phyloP scores from a whole-genome alignment of 768 basidiomycete species.

The Pleurotus tuoliensis region DNA sequence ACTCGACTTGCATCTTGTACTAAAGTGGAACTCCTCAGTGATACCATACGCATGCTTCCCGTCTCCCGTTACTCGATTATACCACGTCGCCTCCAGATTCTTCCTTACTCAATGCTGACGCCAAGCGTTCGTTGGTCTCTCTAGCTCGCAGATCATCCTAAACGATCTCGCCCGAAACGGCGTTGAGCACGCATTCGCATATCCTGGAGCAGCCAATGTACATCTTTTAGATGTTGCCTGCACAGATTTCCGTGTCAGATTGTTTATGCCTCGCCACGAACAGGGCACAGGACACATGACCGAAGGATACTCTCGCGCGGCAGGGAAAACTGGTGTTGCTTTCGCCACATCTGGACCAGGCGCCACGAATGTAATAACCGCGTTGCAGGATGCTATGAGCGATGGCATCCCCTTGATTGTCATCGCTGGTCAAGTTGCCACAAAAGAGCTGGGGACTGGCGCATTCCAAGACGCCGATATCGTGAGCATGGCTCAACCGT shows the following conservation, averaged over 20 bases:
- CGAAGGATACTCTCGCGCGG: slow-evolving; percentile 96
- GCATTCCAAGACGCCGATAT: slow-evolving; percentile 99
- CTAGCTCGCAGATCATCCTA: slow-evolving; percentile 96
- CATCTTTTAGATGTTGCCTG: slow-evolving; percentile 99
- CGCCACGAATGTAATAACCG: slow-evolving; percentile 95
- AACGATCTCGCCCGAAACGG: slow-evolving; percentile 98
- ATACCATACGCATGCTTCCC: too few species aligned
- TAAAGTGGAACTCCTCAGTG: too few species aligned
- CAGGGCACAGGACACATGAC: slow-evolving; percentile 99
- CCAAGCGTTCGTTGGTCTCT: slow-evolving; percentile 85
- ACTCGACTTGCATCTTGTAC: too few species aligned
- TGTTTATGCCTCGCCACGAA: slow-evolving; percentile 93
- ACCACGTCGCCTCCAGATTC: too few species aligned
- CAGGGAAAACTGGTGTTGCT: slow-evolving; percentile 95
- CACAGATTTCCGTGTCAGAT: slow-evolving; percentile 90
- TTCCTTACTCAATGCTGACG: too few species aligned
- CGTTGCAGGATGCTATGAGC: slow-evolving; percentile 95
- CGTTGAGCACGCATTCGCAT: slow-evolving; percentile 96
- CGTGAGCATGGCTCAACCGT: slow-evolving; percentile 91
- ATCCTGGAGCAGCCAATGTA: slow-evolving; percentile 96
- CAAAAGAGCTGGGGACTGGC: slow-evolving; percentile 92
- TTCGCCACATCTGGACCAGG: slow-evolving; percentile 98
- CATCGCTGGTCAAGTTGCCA: slow-evolving; percentile 95
- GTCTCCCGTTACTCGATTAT: too few species aligned
- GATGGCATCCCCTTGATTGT: slow-evolving; percentile 95